phyloP scores from a whole-genome alignment of 2,329 filamentous ascomycete species.

The Ophiostoma ulmi region DNA sequence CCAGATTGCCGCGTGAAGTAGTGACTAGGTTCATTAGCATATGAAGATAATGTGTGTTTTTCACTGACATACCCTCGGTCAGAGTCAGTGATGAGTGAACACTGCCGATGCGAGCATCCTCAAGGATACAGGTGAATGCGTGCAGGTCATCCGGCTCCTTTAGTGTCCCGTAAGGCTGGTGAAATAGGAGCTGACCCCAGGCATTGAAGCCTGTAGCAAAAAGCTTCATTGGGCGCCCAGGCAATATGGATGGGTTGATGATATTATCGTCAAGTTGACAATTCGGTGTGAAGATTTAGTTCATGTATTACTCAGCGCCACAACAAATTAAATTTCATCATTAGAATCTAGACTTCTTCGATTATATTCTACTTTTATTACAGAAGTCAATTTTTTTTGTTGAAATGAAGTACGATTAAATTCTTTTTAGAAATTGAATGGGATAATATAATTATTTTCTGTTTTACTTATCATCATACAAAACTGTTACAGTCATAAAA shows the following conservation, averaged over 20 bases:
- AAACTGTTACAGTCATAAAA: no score
- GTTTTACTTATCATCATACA: no score
- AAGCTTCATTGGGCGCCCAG: constrained; percentile 33
- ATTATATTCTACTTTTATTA: not conserved
- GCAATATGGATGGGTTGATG: not conserved
- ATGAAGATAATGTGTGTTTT: no score
- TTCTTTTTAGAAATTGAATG: no score
- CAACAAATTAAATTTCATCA: not conserved
- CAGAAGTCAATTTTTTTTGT: no score
- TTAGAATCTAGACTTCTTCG: not conserved
- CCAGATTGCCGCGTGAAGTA: not conserved
- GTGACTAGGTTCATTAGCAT: constrained; percentile 14
- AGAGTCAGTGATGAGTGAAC: constrained; percentile 40
- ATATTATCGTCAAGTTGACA: not conserved
- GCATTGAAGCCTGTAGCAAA: constrained; percentile 56
- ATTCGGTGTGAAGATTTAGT: not conserved
- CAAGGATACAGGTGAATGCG: constrained; percentile 42
- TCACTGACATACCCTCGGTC: constrained; percentile 43
- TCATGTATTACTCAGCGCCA: no score
- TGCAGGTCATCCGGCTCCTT: constrained; percentile 42
- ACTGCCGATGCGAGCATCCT: constrained; percentile 35
- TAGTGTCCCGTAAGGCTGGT: not conserved
- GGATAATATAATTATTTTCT: no score
- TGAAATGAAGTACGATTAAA: no score
- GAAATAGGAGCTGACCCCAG: constrained; percentile 50